Evolutionary conservation across 305 asterid genomes (phyloP).

Genomic region (Fraxinus dipetala): DNA sequence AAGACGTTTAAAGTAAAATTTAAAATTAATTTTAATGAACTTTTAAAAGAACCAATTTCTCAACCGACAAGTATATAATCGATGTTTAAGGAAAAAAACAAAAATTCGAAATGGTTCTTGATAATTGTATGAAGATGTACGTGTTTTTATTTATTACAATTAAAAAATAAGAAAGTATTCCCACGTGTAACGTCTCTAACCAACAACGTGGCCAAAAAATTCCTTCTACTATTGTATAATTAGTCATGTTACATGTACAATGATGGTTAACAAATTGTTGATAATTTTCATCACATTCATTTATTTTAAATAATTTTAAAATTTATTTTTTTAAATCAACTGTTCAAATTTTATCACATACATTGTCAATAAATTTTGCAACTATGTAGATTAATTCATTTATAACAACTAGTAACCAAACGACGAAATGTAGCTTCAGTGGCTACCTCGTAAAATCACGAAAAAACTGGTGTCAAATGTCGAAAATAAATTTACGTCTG

Average conservation of each 20-base stretch:
- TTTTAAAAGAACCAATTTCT: background rate
- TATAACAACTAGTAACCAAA: background rate
- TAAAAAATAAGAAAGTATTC: background rate
- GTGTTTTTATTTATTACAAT: too few species aligned
- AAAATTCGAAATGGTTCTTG: background rate
- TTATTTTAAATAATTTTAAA: too few species aligned
- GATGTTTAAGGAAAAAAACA: background rate
- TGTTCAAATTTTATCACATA: too few species aligned
- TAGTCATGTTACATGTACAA: too few species aligned
- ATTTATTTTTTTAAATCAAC: too few species aligned
- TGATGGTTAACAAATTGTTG: too few species aligned
- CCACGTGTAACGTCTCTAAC: background rate
- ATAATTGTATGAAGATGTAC: background rate
- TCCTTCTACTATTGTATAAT: background rate
- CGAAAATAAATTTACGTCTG: conserved; percentile 23
- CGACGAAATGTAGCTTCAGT: background rate
- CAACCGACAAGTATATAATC: background rate
- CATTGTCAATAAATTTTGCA: too few species aligned
- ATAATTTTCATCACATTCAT: too few species aligned
- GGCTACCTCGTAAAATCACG: background rate
- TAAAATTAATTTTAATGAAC: background rate
- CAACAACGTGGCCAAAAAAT: background rate
- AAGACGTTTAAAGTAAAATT: too few species aligned
- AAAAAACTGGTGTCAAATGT: conserved; percentile 4
- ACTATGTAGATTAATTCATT: too few species aligned